A percentile compares a stretch with the other conserved stretches of the same genome.
phyloP scores from a whole-genome alignment of 2,329 filamentous ascomycete species.

The Onygenales sp. region DNA sequence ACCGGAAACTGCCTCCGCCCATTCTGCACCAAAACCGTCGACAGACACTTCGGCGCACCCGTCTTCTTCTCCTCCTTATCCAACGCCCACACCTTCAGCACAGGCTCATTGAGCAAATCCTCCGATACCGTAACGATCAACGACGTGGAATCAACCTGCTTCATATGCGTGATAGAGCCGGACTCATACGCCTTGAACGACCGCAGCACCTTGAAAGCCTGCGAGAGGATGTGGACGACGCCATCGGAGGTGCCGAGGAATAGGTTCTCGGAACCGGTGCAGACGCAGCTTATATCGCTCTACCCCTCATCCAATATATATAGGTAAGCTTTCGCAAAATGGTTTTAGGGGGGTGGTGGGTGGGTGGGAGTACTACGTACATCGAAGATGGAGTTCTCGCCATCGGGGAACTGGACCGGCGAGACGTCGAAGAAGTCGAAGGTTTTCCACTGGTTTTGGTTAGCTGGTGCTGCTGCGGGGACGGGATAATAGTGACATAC shows the following conservation, averaged over 20 bases:
- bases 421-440: slow-evolving; percentile 99
- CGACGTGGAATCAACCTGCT: slow-evolving; percentile 78
- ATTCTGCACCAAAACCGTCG: slow-evolving; percentile 77
- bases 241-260: slow-evolving; percentile 84
- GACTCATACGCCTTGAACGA: slow-evolving; percentile 79
- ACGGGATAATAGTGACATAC: slow-evolving; percentile 15
- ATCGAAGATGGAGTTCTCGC: slow-evolving; percentile 72
- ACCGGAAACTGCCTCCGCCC: slow-evolving; percentile 88
- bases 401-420: slow-evolving; percentile 68
- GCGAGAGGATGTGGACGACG: slow-evolving; percentile 75
- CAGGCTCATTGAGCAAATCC: slow-evolving; percentile 76
- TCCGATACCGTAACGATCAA: slow-evolving; percentile 74
- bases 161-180: slow-evolving; percentile 74
- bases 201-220: slow-evolving; percentile 75
- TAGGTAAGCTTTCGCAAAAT: slow-evolving; percentile 20
- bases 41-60: slow-evolving; percentile 76
- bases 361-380: slow-evolving; percentile 41
- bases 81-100: slow-evolving; percentile 94
- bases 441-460: slow-evolving; percentile 70
- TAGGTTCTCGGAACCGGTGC: slow-evolving; percentile 78
- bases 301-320: slow-evolving; percentile 18
- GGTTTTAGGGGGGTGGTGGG: not conserved
- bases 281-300: slow-evolving; percentile 69
- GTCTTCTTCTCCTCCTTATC: slow-evolving; percentile 93
- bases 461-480: not conserved